Evolutionary conservation across 2,329 filamentous ascomycete species (phyloP).

Genomic region (Hymenoscyphus fructigenus): DNA sequence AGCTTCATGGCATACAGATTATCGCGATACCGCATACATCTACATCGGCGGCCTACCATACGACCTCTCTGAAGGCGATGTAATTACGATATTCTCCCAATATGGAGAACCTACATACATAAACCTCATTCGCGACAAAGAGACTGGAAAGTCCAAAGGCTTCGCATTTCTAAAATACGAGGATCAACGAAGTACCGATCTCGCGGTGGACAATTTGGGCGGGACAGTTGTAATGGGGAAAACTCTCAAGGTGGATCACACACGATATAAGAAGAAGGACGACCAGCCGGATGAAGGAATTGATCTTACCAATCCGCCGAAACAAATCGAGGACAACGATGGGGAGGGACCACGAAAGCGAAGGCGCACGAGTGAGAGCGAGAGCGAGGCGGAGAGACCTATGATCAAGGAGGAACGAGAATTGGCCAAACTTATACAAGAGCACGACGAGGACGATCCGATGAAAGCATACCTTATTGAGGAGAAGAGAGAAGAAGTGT

Average conservation of each 20-base stretch:
- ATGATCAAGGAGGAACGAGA: slow-evolving; percentile 81
- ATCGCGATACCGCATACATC: slow-evolving; percentile 93
- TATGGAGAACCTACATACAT: slow-evolving; percentile 93
- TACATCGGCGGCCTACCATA: slow-evolving; percentile 94
- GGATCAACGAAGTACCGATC: slow-evolving; percentile 91
- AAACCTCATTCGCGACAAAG: slow-evolving; percentile 90
- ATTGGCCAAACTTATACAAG: slow-evolving; percentile 68
- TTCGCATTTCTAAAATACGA: slow-evolving; percentile 99
- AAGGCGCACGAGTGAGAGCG: slow-evolving; percentile 38
- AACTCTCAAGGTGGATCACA: slow-evolving; percentile 85
- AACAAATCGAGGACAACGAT: slow-evolving; percentile 35
- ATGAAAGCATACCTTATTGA: slow-evolving; percentile 92
- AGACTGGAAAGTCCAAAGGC: slow-evolving; percentile 90
- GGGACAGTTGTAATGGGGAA: slow-evolving; percentile 81
- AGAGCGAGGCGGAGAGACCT: slow-evolving; percentile 50
- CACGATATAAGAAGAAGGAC: slow-evolving; percentile 84
- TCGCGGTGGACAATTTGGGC: slow-evolving; percentile 93
- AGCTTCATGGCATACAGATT: slow-evolving; percentile 96
- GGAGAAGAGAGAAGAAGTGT: slow-evolving; percentile 87
- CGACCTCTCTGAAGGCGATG: slow-evolving; percentile 91
- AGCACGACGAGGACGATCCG: slow-evolving; percentile 93
- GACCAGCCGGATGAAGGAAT: slow-evolving; percentile 68
- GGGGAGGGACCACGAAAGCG: slow-evolving; percentile 47
- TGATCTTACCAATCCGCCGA: slow-evolving; percentile 42
- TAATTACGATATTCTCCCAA: slow-evolving; percentile 95